These are phyloP conservation scores for Linum tenue DNA, from an alignment of 345 rosid genomes.

Conservation along the genomic window DNA sequence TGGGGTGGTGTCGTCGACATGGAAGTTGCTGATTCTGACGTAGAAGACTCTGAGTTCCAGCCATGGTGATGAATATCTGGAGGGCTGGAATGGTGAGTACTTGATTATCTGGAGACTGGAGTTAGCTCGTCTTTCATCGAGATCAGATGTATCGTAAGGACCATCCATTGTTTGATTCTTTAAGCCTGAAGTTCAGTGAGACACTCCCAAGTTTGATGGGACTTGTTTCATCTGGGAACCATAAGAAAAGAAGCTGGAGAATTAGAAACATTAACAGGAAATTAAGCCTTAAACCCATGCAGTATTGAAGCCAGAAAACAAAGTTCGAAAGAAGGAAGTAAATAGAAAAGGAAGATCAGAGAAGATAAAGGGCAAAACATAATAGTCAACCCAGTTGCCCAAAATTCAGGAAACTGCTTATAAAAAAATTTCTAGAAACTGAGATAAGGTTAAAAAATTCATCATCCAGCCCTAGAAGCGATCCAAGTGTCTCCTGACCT, in stretches of 20 bases:
- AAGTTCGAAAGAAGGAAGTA: not conserved
- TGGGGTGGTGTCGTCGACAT: constrained; percentile 55
- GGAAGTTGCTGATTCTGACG: constrained; percentile 66
- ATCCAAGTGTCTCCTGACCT: not conserved
- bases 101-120: constrained; percentile 45
- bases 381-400: not conserved
- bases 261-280: not conserved
- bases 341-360: not conserved
- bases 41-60: constrained; percentile 88
- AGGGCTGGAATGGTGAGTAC: constrained; percentile 50
- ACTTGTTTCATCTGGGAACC: constrained; percentile 9
- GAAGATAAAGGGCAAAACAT: not conserved
- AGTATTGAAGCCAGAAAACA: not conserved
- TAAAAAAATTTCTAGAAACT: no score
- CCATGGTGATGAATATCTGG: constrained; percentile 40
- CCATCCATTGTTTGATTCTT: constrained; percentile 39
- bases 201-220: constrained; percentile 17
- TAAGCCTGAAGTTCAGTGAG: constrained; percentile 32
- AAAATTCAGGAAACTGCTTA: not conserved
- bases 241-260: not conserved
- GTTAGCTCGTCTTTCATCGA: constrained; percentile 24
- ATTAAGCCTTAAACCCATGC: not conserved
- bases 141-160: constrained; percentile 23
- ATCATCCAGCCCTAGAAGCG: not conserved
- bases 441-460: no score